Base-by-base conservation (phyloP, 257 asterid species). In the Solanum habrochaites region DNA sequence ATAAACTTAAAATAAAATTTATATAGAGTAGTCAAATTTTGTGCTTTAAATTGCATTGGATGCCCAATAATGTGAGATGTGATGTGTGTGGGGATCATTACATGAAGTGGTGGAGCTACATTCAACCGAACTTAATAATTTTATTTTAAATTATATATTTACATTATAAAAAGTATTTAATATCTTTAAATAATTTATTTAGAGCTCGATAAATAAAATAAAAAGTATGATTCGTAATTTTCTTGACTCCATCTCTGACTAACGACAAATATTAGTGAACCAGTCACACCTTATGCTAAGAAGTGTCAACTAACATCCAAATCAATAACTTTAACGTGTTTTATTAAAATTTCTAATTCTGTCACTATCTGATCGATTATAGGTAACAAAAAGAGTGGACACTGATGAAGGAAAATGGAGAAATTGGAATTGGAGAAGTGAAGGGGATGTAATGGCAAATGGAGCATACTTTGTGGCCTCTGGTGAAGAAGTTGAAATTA, bases 361-460 rank as follows among this genome's bases (percentile, higher is more conserved):
- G 1, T 3, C 27, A 3, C 15, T 32, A 3, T 32, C 35, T 18
- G 43, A 71, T 31, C 37, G 2, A 16, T 9, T 1, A 16, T 8
- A 92, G 95, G 92, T 93, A 21, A 93, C 95, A 15, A 93, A 93
- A 67, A 80, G 95, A 3, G 92, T 93, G 86, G 95, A 92, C 2
- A 88, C 93, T 23, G 78, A 87, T 8, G 93, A 91, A 78, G 90
- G 69, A 18, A 40, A 87, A 1, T 93, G 95, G 95, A 88, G 90
- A 64, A 89, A 85, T 2, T 93, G 95, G 95, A 93, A 93, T 75
- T 93, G 95, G 95, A 90, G 95, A 86, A 93, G 95, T 87, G 94
- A 93, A 16, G 95, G 95, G 87, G 95, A 93, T 72, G 16, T 90
- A 83, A 89, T 93, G 93, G 92, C 85, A 78, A 93, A 93, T 88